These are phyloP conservation scores for Magnaporthales sp. DNA, from an alignment of 2,329 filamentous ascomycete genomes.

Conservation along the genomic window DNA sequence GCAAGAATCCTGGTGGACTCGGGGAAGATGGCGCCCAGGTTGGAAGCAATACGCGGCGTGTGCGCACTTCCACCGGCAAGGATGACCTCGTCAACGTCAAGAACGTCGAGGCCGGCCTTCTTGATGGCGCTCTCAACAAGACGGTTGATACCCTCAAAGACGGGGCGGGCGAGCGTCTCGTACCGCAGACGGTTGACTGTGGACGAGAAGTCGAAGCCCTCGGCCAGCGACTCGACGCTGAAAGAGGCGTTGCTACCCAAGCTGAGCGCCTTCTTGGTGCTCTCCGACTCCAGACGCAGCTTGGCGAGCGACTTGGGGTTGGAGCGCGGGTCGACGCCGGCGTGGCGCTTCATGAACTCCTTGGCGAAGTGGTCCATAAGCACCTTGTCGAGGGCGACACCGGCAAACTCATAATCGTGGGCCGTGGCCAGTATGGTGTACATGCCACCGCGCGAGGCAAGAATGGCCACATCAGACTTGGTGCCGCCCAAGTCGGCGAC, in stretches of 20 bases:
- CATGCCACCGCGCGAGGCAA: conserved; percentile 88
- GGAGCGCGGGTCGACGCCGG: conserved; percentile 69
- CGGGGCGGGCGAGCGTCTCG: conserved; percentile 78
- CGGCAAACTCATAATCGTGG: conserved; percentile 92
- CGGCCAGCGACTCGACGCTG: conserved; percentile 82
- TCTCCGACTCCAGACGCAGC: conserved; percentile 83
- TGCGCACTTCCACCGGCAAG: conserved; percentile 87
- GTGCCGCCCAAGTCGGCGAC: conserved; percentile 91
- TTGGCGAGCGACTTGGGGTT: conserved; percentile 80
- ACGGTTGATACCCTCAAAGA: conserved; percentile 80
- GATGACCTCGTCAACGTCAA: conserved; percentile 93
- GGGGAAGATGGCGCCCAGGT: conserved; percentile 73
- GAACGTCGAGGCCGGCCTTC: conserved; percentile 85
- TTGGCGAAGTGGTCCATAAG: conserved; percentile 96
- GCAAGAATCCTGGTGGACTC: conserved; percentile 70
- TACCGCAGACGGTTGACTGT: conserved; percentile 92
- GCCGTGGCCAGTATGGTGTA: conserved; percentile 90
- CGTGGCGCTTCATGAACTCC: conserved; percentile 97
- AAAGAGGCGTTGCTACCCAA: conserved; percentile 83
- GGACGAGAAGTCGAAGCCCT: conserved; percentile 83
- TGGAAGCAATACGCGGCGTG: conserved; percentile 83
- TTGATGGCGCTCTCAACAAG: conserved; percentile 77
- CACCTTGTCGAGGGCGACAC: conserved; percentile 77
- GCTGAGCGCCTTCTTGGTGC: conserved; percentile 84
- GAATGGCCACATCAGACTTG: conserved; percentile 81